Percentiles rank a stretch among this genome's conserved stretches.
Evolutionary conservation across 2,329 filamentous ascomycete genomes (phyloP).

Genomic region (Zymoseptoria crescenta): DNA sequence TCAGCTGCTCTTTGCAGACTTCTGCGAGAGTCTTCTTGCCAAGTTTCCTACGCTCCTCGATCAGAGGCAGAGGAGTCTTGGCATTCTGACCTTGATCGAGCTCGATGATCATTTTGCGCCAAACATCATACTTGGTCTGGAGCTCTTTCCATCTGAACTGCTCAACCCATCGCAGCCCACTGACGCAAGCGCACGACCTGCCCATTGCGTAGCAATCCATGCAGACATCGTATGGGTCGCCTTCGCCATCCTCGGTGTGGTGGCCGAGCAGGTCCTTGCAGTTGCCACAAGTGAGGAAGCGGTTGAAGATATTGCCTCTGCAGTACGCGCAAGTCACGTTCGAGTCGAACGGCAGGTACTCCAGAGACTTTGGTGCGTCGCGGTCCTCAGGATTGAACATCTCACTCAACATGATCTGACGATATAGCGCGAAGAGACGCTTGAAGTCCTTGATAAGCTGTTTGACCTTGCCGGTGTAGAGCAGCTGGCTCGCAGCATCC

Average conservation of each 20-base stretch:
- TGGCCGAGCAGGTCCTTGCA: conserved; percentile 62
- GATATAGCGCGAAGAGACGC: conserved; percentile 68
- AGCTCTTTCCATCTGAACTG: conserved; percentile 84
- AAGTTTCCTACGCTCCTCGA: conserved; percentile 58
- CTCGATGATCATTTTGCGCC: conserved; percentile 70
- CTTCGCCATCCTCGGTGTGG: conserved; percentile 51
- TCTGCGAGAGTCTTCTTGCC: conserved; percentile 78
- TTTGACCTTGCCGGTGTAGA: conserved; percentile 47
- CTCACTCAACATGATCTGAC: conserved; percentile 73
- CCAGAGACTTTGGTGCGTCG: conserved; percentile 57
- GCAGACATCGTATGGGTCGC: conserved; percentile 87
- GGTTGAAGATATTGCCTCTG: conserved; percentile 91
- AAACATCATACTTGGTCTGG: conserved; percentile 68
- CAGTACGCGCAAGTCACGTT: conserved; percentile 96
- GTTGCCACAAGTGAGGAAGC: conserved; percentile 83
- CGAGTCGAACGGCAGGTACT: conserved; percentile 75
- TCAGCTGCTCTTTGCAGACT: conserved; percentile 86
- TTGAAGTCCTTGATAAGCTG: conserved; percentile 79
- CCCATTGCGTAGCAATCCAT: conserved; percentile 99
- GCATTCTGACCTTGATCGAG: conserved; percentile 60
- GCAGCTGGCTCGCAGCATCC: conserved; percentile 23
- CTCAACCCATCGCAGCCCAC: conserved; percentile 80
- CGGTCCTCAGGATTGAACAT: conserved; percentile 61
- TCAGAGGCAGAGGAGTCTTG: conserved; percentile 61
- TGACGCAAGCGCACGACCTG: conserved; percentile 81